Evolutionary conservation across 257 asterid species (phyloP), one percentile per base, ranked within the genome.

Genomic region (Solanum pimpinellifolium): DNA sequence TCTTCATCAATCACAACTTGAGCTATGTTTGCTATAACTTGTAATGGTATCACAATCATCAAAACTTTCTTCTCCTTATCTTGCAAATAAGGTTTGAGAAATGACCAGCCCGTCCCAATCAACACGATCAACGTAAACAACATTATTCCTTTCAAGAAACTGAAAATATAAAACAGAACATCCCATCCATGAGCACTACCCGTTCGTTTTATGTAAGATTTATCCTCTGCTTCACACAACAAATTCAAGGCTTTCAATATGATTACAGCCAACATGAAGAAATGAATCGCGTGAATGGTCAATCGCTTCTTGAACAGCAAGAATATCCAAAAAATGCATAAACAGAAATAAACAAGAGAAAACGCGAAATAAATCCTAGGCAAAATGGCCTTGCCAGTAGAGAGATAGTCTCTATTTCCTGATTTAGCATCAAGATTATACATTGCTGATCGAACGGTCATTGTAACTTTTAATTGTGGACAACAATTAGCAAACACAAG

Each of bases 91-190:
- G 98, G 98, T 81, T 96, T 96, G 90, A 96, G 82, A 85, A 96
- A 92, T 23, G 98, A 96, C 98, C 98, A 94, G 1, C 98, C 98
- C 5, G 98, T 94, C 47, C 98, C 98, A 42, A 96, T 94, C 93
- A 96, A 85, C 56, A 95, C 98, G 31, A 95, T 94, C 91, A 94
- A 87, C 37, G 98, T 92, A 86, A 95, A 95, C 90, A 94, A 29
- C 86, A 92, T 90, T 18, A 95, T 91, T 18, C 98, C 98, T 87
- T 95, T 95, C 89, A 93, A 66, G 87, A 95, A 94, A 83, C 98
- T 95, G 59, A 95, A 94, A 56, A 95, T 92, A 87, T 93, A 95
- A 68, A 94, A 94, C 91, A 93, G 68, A 21, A 95, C 95, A 91
- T 95, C 98, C 97, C 98, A 95, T 16, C 98, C 98, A 68, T 94